Percentiles rank a stretch among this genome's conserved stretches.
phyloP scores from a whole-genome alignment of 208 protist species.

The Naegleria fowleri region DNA sequence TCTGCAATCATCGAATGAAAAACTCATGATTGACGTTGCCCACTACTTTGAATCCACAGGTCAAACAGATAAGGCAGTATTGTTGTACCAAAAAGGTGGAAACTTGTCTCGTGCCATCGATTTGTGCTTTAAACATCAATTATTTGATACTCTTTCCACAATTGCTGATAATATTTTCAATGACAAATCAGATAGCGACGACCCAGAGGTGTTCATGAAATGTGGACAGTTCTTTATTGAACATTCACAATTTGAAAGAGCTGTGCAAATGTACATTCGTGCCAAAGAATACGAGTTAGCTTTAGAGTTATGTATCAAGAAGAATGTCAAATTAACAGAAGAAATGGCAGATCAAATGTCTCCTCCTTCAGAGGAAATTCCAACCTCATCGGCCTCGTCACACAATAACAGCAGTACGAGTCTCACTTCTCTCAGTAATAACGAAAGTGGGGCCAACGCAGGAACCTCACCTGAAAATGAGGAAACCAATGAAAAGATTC shows the following conservation, averaged over 20 bases:
- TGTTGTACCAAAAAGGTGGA: slow-evolving; percentile 85
- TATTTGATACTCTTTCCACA: slow-evolving; percentile 81
- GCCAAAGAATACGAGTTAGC: slow-evolving; percentile 73
- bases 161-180: slow-evolving; percentile 72
- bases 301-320: slow-evolving; percentile 67
- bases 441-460: not conserved
- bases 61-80: slow-evolving; percentile 76
- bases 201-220: slow-evolving; percentile 76
- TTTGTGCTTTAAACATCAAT: slow-evolving; percentile 74
- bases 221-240: slow-evolving; percentile 81
- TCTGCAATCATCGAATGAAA: slow-evolving; percentile 59
- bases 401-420: slow-evolving; percentile 31
- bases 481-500: slow-evolving; percentile 51
- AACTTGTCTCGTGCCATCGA: slow-evolving; percentile 77
- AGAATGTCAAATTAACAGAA: slow-evolving; percentile 72
- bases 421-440: slow-evolving; percentile 27
- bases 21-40: slow-evolving; percentile 76
- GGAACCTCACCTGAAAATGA: slow-evolving; percentile 13
- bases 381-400: not conserved
- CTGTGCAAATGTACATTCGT: slow-evolving; percentile 83
- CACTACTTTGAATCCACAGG: slow-evolving; percentile 72
- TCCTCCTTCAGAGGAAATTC: slow-evolving; percentile 18
- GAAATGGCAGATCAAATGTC: slow-evolving; percentile 79
- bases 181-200: slow-evolving; percentile 42
- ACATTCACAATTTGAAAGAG: slow-evolving; percentile 70